Percentiles rank a stretch among this genome's conserved stretches.
These are phyloP conservation scores for Claviceps africana DNA, from an alignment of 2,329 filamentous ascomycete species.

Conservation along the genomic window DNA sequence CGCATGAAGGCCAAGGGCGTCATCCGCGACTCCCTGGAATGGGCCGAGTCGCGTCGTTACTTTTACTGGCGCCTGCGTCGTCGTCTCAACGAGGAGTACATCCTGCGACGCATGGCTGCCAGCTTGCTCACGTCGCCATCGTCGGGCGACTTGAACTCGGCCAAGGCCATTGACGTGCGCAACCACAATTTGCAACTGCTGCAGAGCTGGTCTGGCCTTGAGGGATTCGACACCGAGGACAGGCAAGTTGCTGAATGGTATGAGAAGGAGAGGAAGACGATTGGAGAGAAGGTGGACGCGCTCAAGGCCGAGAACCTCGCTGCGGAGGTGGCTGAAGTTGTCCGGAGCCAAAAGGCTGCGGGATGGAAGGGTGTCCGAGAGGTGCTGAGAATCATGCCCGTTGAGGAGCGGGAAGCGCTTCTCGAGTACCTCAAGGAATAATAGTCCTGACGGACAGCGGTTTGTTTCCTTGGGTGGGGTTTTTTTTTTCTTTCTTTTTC, in stretches of 20 bases:
- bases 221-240: constrained; percentile 67
- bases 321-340: constrained; percentile 29
- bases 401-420: constrained; percentile 75
- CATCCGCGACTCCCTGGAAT: constrained; percentile 71
- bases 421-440: constrained; percentile 44
- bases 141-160: constrained; percentile 17
- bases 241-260: constrained; percentile 85
- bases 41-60: constrained; percentile 84
- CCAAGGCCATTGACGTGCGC: constrained; percentile 40
- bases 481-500: background rate
- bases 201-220: constrained; percentile 67
- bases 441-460: constrained; percentile 12
- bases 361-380: constrained; percentile 76
- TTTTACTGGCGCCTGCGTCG: constrained; percentile 99
- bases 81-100: constrained; percentile 92
- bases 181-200: constrained; percentile 59
- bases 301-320: constrained; percentile 60
- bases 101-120: constrained; percentile 72
- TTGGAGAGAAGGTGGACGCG: constrained; percentile 71
- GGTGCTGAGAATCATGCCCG: constrained; percentile 72
- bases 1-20: constrained; percentile 97
- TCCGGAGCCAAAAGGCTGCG: constrained; percentile 43
- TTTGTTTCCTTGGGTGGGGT: background rate
- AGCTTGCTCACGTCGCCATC: constrained; percentile 19
- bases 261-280: constrained; percentile 76